These are phyloP conservation scores for Iris macrosiphon DNA, from an alignment of 106 monocot species.

Conservation along the genomic window DNA sequence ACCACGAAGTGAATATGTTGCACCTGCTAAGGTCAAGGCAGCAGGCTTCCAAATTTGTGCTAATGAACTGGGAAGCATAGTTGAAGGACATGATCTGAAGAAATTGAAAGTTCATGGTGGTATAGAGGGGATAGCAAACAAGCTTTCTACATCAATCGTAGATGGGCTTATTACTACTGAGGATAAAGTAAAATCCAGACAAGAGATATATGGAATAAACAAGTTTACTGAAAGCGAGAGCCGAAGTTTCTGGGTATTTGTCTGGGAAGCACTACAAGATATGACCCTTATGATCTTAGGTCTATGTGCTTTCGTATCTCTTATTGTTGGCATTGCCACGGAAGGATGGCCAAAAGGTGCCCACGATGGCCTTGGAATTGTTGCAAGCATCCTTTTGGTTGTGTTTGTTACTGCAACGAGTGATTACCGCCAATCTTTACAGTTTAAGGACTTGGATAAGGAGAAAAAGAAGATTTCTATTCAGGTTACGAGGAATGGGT, in stretches of 20 bases:
- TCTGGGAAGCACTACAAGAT: conserved; percentile 31
- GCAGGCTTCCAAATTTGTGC: conserved; percentile 23
- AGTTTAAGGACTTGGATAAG: conserved; percentile 31
- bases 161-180: conserved; percentile 12
- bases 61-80: conserved; percentile 22
- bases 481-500: conserved; percentile 25
- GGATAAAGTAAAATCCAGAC: conserved; percentile 7
- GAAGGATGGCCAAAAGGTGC: conserved; percentile 37
- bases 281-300: conserved; percentile 25
- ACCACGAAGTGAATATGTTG: conserved; percentile 11
- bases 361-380: conserved; percentile 31
- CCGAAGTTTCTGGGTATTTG: conserved; percentile 17
- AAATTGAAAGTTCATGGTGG: conserved; percentile 16
- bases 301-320: conserved; percentile 16
- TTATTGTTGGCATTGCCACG: conserved; percentile 20
- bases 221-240: conserved; percentile 20
- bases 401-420: conserved; percentile 30
- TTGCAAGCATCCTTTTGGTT: conserved; percentile 25
- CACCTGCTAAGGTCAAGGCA: conserved; percentile 16
- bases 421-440: conserved; percentile 28
- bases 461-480: conserved; percentile 27
- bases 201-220: conserved; percentile 23
- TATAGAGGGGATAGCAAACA: conserved; percentile 16
- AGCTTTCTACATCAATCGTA: conserved; percentile 12
- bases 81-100: conserved; percentile 22